phyloP scores from a whole-genome alignment of 2,329 filamentous ascomycete species.

The Trichoderma pleuroti region DNA sequence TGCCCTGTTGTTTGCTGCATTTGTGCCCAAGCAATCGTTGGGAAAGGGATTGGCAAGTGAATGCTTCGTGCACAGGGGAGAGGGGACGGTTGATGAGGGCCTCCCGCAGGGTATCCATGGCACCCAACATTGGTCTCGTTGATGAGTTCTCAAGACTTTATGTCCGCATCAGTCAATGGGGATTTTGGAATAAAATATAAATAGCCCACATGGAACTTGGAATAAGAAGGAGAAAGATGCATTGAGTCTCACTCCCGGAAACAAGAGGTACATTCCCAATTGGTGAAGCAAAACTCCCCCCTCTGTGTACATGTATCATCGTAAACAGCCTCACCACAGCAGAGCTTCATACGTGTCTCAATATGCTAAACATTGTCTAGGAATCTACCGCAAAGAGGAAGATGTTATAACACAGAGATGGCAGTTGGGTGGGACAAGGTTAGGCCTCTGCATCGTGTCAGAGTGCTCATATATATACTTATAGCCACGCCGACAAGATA shows the following conservation, averaged over 20 bases:
- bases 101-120: background rate
- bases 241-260: background rate
- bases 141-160: too few species aligned
- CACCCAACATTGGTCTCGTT: too few species aligned
- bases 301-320: background rate
- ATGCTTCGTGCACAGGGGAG: background rate
- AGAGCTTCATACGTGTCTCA: background rate
- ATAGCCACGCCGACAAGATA: background rate
- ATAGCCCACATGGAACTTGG: background rate
- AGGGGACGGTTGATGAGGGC: background rate
- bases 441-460: too few species aligned
- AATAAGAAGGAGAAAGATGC: background rate
- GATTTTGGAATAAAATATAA: background rate
- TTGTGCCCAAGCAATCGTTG: background rate
- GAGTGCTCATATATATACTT: too few species aligned
- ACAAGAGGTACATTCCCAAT: background rate
- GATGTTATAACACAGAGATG: too few species aligned
- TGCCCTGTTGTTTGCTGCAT: background rate
- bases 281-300: background rate
- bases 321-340: background rate
- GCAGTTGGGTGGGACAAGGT: too few species aligned
- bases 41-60: background rate
- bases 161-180: background rate
- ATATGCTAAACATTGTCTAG: background rate
- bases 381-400: background rate